phyloP scores from a whole-genome alignment of 805 yeast species.

The Schizosaccharomyces lindneri region DNA sequence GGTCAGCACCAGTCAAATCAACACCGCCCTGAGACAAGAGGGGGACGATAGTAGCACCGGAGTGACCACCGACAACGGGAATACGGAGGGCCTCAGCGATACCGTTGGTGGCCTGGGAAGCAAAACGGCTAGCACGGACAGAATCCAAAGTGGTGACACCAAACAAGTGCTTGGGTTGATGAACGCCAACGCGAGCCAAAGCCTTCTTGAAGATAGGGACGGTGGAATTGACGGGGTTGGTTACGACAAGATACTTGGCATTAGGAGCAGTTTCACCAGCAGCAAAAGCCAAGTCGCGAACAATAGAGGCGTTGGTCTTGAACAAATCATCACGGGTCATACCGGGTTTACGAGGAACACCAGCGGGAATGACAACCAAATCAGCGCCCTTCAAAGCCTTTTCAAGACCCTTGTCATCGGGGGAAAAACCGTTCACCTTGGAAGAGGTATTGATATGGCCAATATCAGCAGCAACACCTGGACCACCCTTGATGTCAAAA shows the following conservation, averaged over 20 bases:
- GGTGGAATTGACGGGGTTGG: conserved; percentile 93
- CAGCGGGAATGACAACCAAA: conserved; percentile 83
- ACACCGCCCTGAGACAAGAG: conserved; percentile 51
- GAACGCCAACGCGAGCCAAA: conserved; percentile 58
- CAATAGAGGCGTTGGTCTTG: conserved; percentile 89
- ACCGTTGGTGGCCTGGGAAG: conserved; percentile 30
- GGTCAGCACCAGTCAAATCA: conserved; percentile 36
- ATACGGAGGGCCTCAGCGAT: conserved; percentile 48
- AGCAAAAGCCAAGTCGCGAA: conserved; percentile 72
- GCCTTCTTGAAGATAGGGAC: conserved; percentile 93
- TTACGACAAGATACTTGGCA: conserved; percentile 58
- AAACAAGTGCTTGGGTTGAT: conserved; percentile 74
- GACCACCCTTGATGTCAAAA: conserved; percentile 76
- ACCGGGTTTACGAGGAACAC: conserved; percentile 94
- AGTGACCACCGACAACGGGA: conserved; percentile 90
- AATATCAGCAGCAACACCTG: conserved; percentile 91
- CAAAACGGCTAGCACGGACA: conserved; percentile 70
- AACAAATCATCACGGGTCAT: conserved; percentile 95
- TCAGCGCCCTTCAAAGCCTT: conserved; percentile 46
- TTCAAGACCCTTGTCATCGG: conserved; percentile 48
- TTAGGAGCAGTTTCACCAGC: conserved; percentile 63
- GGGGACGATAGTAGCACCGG: conserved; percentile 90
- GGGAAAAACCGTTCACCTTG: conserved; percentile 64
- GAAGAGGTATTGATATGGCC: conserved; percentile 88
- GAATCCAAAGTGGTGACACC: conserved; percentile 93